Evolutionary conservation across 495 filamentous ascomycete species (phyloP).

Genomic region (Tuber melanosporum): DNA sequence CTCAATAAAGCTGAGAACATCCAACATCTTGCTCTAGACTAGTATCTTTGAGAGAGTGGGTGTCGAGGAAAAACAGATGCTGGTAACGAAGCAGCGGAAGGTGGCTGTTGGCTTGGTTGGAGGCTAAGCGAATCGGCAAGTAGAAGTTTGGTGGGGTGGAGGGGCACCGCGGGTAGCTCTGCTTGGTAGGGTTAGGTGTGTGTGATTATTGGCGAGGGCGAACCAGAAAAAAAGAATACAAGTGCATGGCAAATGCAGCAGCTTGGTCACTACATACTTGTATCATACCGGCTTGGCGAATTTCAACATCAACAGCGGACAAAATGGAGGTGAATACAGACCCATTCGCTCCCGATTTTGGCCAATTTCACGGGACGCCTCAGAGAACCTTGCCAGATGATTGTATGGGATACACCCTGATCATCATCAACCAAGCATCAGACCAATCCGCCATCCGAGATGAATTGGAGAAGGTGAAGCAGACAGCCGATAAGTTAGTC

Average conservation of each 20-base stretch:
- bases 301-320: background rate
- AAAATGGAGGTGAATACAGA: conserved; percentile 10
- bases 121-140: background rate
- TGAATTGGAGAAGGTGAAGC: conserved; percentile 64
- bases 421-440: conserved; percentile 54
- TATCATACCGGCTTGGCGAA: background rate
- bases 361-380: conserved; percentile 56
- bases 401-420: conserved; percentile 78
- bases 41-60: conserved; percentile 1
- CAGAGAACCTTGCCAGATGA: conserved; percentile 73
- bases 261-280: too few relatives aligned
- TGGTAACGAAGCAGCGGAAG: background rate
- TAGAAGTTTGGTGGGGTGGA: background rate
- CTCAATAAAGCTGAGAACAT: conserved; percentile 71
- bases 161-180: background rate
- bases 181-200: background rate
- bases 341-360: conserved; percentile 29
- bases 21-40: conserved; percentile 53
- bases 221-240: too few relatives aligned
- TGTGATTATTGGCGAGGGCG: background rate
- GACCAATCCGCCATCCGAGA: conserved; percentile 51
- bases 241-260: too few relatives aligned
- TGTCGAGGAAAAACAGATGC: background rate
- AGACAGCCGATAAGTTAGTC: conserved; percentile 56
- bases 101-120: background rate